Evolutionary conservation across 2,329 filamentous ascomycete genomes (phyloP), one percentile per base, ranked within the genome.

Genomic region (Exserohilum turcica): DNA sequence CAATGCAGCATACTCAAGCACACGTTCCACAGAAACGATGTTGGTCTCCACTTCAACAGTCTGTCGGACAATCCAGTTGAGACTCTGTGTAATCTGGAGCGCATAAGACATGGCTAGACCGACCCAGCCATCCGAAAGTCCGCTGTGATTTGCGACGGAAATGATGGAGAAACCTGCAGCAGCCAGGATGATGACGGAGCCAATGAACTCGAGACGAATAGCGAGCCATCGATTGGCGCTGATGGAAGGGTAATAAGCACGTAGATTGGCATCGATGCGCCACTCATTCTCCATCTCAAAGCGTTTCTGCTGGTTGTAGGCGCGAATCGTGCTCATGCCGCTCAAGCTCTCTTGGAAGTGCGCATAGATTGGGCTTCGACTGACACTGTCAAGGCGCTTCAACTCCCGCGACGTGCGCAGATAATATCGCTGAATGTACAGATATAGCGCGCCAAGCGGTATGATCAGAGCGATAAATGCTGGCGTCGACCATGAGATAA

Each of bases 21-120:
- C 92, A 70, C 94, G 89, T 82, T 99, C 94, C 32, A 99, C 94
- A 8, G 93, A 96, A 39, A 99, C 93, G 69, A 99, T 99, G 76
- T 99, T 99, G n/a, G 93, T 97, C 81, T 99, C 95, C n/a, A 99
- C 94, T 76, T 99, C 95, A 29, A 99, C 94, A 0, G 92, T 97
- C 77, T 99, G 94, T 54, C 95, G 87, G 45, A 99, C 94, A 69
- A 99, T 97, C 94, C 94, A 99, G 80, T 97, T 99, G 68, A 99
- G 84, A 31, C 92, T 96, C 63, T 93, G 90, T 1, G 94, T 99
- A 70, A 99, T 97, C 78, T 97, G 91, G 59, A 99, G 83, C 33
- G 92, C 94, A 77, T 97, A 97, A 40, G 93, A 96, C 92, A 99
- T 96, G 60, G 90, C 86, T 68, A 99, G 80, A 79, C 95, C 95